Base-by-base conservation (phyloP, 2,329 filamentous ascomycete species). In the Nothophaeocryptopus gaeumannii region DNA sequence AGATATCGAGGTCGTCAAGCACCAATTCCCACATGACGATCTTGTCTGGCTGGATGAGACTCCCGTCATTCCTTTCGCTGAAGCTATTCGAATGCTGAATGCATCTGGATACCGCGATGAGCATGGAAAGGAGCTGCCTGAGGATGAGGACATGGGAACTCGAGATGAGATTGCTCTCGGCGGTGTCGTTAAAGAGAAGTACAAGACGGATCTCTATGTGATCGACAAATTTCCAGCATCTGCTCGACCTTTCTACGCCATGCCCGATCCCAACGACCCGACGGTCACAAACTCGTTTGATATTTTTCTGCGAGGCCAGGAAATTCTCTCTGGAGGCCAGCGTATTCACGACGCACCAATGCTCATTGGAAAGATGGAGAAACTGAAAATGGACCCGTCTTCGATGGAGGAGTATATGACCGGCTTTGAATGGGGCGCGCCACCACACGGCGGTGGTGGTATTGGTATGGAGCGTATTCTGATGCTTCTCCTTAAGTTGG, bases 221-320 rank as follows among this genome's bases (percentile, higher is more conserved):
- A 79, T 96, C 35, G 91, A 96, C 78, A 95, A 95, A 65, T 96
- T 96, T 74, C 91, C 91, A 1, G 76, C 82, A 15, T 85, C 83
- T 5, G 91, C 88, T 2, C 82, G 91, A 37, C 91, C 91, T 0
- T 96, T 96, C 72, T 96, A 96, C 66, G 89, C 91, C 1, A 91
- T 95, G 80, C 85, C 85, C 26, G 88, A 95, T 55, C 80, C 85
- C 1, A 76, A 84, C 12, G 82, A 95, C 63, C 75, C 81, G 10
- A 77, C 79, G 31, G 82, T 84, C 67, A 96, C 91, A 43, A 95
- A 95, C 67, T 95, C 91, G 0, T 96, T 96, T 62, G 91, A 96
- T 67, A 95, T 96, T 50, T 96, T 96, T 72, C 80, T 96, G 37
- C 86, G 91, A 29, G 91, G 91, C 0, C 91, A 96, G 65, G 91